These are phyloP conservation scores for Piper longum DNA, from an alignment of 164 flowering plant species.

Conservation along the genomic window DNA sequence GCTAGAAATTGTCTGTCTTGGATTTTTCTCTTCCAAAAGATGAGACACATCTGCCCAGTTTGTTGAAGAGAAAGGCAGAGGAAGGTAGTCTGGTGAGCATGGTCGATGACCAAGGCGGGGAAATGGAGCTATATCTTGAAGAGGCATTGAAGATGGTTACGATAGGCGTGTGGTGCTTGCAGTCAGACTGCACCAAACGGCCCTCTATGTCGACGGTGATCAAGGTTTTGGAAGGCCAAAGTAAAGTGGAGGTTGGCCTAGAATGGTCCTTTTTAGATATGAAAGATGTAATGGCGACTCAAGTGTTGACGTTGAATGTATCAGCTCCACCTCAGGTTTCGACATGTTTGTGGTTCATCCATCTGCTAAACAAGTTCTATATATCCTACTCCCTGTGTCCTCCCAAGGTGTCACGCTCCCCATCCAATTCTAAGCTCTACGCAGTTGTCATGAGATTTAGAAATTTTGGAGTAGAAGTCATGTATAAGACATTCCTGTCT, in stretches of 20 bases:
- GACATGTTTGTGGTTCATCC: too few species aligned
- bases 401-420: too few species aligned
- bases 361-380: too few species aligned
- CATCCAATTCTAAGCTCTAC: too few species aligned
- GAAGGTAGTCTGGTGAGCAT: slow-evolving; percentile 6
- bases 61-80: slow-evolving; percentile 6
- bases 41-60: slow-evolving; percentile 1
- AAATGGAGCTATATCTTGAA: slow-evolving; percentile 7
- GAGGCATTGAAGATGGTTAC: slow-evolving; percentile 9
- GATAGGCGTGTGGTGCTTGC: slow-evolving; percentile 15
- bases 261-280: slow-evolving; percentile 1
- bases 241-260: slow-evolving; percentile 3
- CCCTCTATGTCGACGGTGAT: slow-evolving; percentile 14
- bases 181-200: slow-evolving; percentile 8
- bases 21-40: neutral
- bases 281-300: neutral
- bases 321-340: neutral
- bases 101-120: neutral
- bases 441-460: too few species aligned
- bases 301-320: neutral
- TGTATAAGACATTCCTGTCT: too few species aligned
- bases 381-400: too few species aligned
- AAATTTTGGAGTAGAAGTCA: too few species aligned
- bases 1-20: slow-evolving; percentile 1
- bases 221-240: slow-evolving; percentile 15